Conservation (phyloP, 208 protist genomes). For the Acanthamoeba castellanii region DNA sequence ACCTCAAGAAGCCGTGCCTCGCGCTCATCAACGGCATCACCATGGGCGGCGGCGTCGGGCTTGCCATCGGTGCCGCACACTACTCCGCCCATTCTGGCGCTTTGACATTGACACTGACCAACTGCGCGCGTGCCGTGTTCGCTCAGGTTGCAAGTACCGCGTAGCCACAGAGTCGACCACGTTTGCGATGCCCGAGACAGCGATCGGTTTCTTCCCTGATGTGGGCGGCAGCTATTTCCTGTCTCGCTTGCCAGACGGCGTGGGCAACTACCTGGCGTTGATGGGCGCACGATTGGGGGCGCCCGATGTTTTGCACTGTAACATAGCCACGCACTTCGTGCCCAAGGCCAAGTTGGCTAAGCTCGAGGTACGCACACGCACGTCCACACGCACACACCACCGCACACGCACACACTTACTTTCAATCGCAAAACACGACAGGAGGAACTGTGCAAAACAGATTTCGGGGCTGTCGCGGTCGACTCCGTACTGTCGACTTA, state of each 20-base stretch:
- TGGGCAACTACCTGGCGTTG: constrained; percentile 85
- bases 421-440: neutral
- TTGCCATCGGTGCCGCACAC: constrained; percentile 85
- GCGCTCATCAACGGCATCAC: constrained; percentile 79
- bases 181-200: constrained; percentile 88
- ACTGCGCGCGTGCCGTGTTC: neutral
- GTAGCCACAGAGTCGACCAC: constrained; percentile 87
- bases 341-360: neutral
- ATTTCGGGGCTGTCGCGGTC: neutral
- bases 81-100: neutral
- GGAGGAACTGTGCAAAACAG: neutral
- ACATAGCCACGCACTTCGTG: constrained; percentile 46
- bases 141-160: constrained; percentile 62
- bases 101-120: neutral
- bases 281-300: constrained; percentile 84
- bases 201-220: constrained; percentile 89
- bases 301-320: constrained; percentile 73
- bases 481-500: neutral
- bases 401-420: neutral
- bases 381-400: neutral
- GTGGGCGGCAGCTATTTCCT: constrained; percentile 86
- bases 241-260: constrained; percentile 43
- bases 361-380: neutral
- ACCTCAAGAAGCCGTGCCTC: constrained; percentile 69
- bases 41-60: constrained; percentile 88